Base-by-base conservation (phyloP, 495 filamentous ascomycete genomes). In the Tuber aestivum region DNA sequence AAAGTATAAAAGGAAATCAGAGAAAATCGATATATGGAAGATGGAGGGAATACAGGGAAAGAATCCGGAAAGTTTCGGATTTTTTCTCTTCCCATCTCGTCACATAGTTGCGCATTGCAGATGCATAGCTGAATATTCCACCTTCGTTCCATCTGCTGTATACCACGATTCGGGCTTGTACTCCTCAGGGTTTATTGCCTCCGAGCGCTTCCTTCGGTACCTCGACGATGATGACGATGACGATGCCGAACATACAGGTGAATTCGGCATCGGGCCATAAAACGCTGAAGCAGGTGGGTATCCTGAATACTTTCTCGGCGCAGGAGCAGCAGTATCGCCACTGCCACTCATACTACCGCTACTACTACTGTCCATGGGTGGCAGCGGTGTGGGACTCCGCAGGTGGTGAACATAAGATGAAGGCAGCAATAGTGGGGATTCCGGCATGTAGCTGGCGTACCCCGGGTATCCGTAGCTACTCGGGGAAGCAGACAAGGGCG, bases 81-180 rank as follows among this genome's bases (percentile, higher is more conserved):
- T 18, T 65, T 32, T 61, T 32, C n/a, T 32, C 16, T 61, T 32
- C 38, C 14, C 56, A 65, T 32, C 56, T 35, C 50, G 14, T 79
- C 72, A 82, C 80, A 82, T 82, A 12, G 80, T 82, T 61, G 80
- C 80, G 44, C 80, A 82, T 27, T 76, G 79, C 41, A 82, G n/a
- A 73, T 82, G 77, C 77, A 82, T 82, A 50, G 80, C 77, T 41
- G 80, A 82, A 70, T 77, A 81, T 79, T 81, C 76, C 35, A 82
- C 74, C 70, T 80, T 79, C 40, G 76, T 79, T 35, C 80, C 80
- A 69, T 82, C 79, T 38, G 80, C 74, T 41, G 80, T 82, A 65
- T 77, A 75, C 80, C 80, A 82, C 69, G 70, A 71, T 70, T 81
- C 79, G 70, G 78, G 76, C 73, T 79, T 79, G 61, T 79, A 79